phyloP scores from a whole-genome alignment of 805 yeast species.

The Saturnispora saitoi region DNA sequence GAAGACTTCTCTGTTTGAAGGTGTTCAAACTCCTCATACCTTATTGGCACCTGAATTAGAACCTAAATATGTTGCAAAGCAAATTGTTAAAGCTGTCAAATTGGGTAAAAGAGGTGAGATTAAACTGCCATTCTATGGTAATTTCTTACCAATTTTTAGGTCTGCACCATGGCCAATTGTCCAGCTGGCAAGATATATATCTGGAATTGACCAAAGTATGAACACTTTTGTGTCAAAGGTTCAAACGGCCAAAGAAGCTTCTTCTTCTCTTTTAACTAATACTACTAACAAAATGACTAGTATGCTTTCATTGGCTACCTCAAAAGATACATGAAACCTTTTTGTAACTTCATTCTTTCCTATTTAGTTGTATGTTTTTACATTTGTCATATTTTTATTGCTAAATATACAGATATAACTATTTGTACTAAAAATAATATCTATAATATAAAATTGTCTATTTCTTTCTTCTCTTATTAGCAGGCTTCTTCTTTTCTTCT shows the following conservation, averaged over 20 bases:
- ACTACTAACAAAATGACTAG: conserved; percentile 6
- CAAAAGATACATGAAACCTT: background rate
- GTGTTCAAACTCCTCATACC: conserved; percentile 65
- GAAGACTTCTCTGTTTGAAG: conserved; percentile 63
- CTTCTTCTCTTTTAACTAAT: conserved; percentile 1
- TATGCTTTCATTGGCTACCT: background rate
- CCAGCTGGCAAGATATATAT: conserved; percentile 41
- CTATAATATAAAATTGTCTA: background rate
- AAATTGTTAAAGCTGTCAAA: conserved; percentile 46
- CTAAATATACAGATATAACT: background rate
- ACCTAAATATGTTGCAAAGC: conserved; percentile 54
- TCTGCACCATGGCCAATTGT: conserved; percentile 65
- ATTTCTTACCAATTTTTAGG: conserved; percentile 62
- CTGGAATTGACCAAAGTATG: conserved; percentile 59
- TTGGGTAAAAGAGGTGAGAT: conserved; percentile 62
- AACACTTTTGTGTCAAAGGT: conserved; percentile 23
- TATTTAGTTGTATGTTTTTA: too few species aligned
- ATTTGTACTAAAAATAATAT: background rate
- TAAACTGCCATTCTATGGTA: conserved; percentile 68
- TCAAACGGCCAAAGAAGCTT: background rate
- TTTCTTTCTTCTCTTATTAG: conserved; percentile 12
- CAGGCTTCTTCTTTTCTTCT: conserved; percentile 20
- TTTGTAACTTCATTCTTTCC: too few species aligned
- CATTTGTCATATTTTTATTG: background rate
- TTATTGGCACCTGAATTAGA: conserved; percentile 77